Conservation (phyloP, 192 early-diverging fungal species). For the Rhizophagus sp. region DNA sequence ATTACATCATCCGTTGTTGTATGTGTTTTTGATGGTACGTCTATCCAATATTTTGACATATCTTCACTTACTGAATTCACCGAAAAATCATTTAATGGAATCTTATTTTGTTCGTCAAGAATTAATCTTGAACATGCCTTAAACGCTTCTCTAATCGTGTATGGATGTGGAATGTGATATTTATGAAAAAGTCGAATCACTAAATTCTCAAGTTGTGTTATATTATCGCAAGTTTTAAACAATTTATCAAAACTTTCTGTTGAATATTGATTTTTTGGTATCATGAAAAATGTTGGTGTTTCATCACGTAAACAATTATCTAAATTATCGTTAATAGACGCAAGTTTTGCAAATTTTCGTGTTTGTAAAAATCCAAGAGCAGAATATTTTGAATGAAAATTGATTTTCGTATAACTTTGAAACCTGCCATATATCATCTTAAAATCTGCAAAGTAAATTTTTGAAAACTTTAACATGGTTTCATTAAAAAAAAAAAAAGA, state of each 20-base stretch:
- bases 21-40: background rate
- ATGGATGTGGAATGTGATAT: background rate
- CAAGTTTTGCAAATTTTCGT: background rate
- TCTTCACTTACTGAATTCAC: background rate
- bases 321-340: background rate
- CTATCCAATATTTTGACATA: slow-evolving; percentile 16
- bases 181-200: slow-evolving; percentile 14
- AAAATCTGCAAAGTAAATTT: background rate
- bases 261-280: background rate
- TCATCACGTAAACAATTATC: too few relatives aligned
- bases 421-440: background rate
- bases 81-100: background rate
- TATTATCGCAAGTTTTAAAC: background rate
- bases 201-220: slow-evolving; percentile 4
- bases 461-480: background rate
- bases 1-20: slow-evolving; percentile 5
- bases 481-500: background rate
- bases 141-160: background rate
- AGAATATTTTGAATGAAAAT: background rate
- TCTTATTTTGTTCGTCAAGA: background rate
- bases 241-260: background rate
- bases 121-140: slow-evolving; percentile 16
- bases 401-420: background rate
- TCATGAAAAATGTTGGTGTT: background rate
- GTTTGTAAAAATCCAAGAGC: background rate